phyloP scores from a whole-genome alignment of 257 asterid species.

The Solanum microdontum region DNA sequence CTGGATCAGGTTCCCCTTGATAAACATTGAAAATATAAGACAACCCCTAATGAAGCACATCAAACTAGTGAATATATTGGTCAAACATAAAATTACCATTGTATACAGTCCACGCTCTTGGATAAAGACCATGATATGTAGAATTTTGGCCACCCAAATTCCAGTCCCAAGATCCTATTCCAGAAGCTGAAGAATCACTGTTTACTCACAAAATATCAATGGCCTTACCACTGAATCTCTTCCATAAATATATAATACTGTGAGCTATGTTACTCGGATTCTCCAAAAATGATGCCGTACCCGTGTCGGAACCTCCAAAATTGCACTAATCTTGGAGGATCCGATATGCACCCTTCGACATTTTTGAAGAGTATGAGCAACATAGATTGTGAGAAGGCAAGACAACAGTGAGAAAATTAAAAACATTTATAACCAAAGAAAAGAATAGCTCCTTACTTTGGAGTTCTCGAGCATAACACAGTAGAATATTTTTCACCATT shows the following conservation, averaged over 20 bases:
- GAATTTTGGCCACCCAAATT: slow-evolving; percentile 53
- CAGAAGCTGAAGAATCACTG: slow-evolving; percentile 68
- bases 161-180: slow-evolving; percentile 99
- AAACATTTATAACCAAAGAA: not conserved
- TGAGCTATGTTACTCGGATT: not conserved
- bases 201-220: slow-evolving; percentile 20
- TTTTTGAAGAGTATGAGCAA: not conserved
- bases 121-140: slow-evolving; percentile 88
- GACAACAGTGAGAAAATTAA: not conserved
- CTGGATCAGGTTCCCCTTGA: slow-evolving; percentile 97
- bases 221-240: not conserved
- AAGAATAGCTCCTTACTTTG: slow-evolving; percentile 36
- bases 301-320: not conserved
- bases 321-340: not conserved
- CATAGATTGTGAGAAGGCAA: not conserved
- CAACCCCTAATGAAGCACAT: slow-evolving; percentile 4
- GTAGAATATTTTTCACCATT: slow-evolving; percentile 60
- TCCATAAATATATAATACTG: not conserved
- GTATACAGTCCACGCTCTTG: slow-evolving; percentile 97
- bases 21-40: slow-evolving; percentile 6
- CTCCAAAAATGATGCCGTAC: not conserved
- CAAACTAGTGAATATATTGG: slow-evolving; percentile 4
- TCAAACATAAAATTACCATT: slow-evolving; percentile 45
- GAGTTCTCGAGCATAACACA: slow-evolving; percentile 66
- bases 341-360: not conserved